Base-by-base conservation (phyloP, 768 basidiomycete species). In the Psilocybe azurescens region DNA sequence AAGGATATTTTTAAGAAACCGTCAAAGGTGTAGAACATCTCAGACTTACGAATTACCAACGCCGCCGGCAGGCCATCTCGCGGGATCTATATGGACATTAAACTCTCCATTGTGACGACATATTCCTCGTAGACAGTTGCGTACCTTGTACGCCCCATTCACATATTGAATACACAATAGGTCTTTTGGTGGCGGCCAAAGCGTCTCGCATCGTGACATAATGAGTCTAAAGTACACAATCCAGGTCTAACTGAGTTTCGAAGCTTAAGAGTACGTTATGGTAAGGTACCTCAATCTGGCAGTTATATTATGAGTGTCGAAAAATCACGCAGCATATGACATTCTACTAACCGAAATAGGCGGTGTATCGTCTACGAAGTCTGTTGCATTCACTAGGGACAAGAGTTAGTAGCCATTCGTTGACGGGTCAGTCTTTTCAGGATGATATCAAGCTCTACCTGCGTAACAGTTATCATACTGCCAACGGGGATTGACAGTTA, bases 391-490 rank as follows among this genome's bases (percentile, higher is more conserved):
- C 20, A 80, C 75, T 77, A 32, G 41, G 4, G 5, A 4, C 30
- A 14, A 5, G n/a, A 20, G 8, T 49, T 18, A 53, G 29, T 49
- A 16, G 18, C 20, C 41, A 33, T 28, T 32, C 38, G 14, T 36
- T 53, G 36, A 14, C 28, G 3, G 5, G 3, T 14, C 18, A 3
- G 18, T 29, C 14, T 16, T 28, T 13, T 8, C 13, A 51, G 52
- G 24, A 50, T 48, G n/a, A 18, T 18, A 20, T 39, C 16, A 49
- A 38, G 33, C 18, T 38, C 9, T 67, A 78, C 77, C 81, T 44
- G 82, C 77, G 68, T 79, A 83, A 60, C 82, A 84, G 56, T 84
- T 84, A 63, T 84, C 82, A 59, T 83, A 84, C 75, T 79, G 5
- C 33, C 58, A 41, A 5, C 16, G 3, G 50, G 50, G 7, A 50